Conservation (phyloP, 495 filamentous ascomycete genomes). For the Talaromyces adpressus region DNA sequence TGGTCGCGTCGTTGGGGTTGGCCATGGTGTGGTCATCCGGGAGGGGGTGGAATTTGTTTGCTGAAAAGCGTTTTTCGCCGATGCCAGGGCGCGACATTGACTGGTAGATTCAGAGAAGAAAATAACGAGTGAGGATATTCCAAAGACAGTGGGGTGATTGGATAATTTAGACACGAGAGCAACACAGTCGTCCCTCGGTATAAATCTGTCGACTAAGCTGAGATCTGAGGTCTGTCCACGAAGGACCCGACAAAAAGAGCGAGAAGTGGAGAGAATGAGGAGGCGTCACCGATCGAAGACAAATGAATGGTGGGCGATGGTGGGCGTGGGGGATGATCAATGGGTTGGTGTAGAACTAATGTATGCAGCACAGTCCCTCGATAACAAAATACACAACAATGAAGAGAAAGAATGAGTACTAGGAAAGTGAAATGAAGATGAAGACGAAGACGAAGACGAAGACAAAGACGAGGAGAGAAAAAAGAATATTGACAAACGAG, state of each 20-base stretch:
- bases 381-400: neutral
- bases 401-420: neutral
- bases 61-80: conserved; percentile 30
- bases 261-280: neutral
- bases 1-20: conserved; percentile 50
- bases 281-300: neutral
- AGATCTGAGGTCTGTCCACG: neutral
- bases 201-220: neutral
- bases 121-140: neutral
- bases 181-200: neutral
- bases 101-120: too few relatives aligned
- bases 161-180: neutral
- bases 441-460: neutral
- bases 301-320: neutral
- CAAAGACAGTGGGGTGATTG: neutral
- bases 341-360: neutral
- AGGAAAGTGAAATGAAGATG: neutral
- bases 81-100: conserved; percentile 20
- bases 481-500: neutral
- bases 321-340: neutral
- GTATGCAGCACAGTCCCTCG: neutral
- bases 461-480: neutral
- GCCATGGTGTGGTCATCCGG: conserved; percentile 30
- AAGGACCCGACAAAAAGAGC: neutral
- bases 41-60: conserved; percentile 42